These are phyloP conservation scores for Helicostylum pulchrum DNA, from an alignment of 192 early-diverging fungal species.

Conservation along the genomic window DNA sequence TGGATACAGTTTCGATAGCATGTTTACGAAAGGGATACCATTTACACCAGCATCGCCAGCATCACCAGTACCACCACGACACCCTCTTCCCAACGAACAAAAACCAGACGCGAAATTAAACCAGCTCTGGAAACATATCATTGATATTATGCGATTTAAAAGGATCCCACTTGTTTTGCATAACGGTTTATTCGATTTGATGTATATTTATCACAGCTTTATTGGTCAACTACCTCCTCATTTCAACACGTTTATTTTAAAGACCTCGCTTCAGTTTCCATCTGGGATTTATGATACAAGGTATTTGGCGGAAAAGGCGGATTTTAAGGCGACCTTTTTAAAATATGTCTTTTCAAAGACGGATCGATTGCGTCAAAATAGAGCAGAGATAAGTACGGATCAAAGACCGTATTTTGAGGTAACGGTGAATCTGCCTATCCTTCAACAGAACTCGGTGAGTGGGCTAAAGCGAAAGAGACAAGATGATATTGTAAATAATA, in stretches of 20 bases:
- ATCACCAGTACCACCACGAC: background rate
- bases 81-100: background rate
- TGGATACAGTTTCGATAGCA: slow-evolving; percentile 83
- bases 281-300: slow-evolving; percentile 95
- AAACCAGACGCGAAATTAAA: background rate
- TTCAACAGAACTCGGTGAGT: background rate
- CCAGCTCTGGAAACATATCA: slow-evolving; percentile 10
- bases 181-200: slow-evolving; percentile 91
- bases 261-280: slow-evolving; percentile 78
- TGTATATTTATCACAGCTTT: slow-evolving; percentile 91
- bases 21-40: slow-evolving; percentile 80
- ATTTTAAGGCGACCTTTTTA: slow-evolving; percentile 64
- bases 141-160: slow-evolving; percentile 3
- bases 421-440: background rate
- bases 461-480: background rate
- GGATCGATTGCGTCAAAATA: slow-evolving; percentile 21
- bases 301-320: slow-evolving; percentile 66
- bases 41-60: slow-evolving; percentile 59
- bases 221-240: slow-evolving; percentile 73
- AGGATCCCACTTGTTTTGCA: slow-evolving; percentile 79
- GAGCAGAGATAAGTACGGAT: background rate
- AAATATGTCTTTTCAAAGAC: slow-evolving; percentile 67
- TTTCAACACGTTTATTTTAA: slow-evolving; percentile 69
- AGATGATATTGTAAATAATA: background rate
- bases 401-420: background rate